phyloP scores from a whole-genome alignment of 768 basidiomycete genomes.

The Nidularia pulvinata region DNA sequence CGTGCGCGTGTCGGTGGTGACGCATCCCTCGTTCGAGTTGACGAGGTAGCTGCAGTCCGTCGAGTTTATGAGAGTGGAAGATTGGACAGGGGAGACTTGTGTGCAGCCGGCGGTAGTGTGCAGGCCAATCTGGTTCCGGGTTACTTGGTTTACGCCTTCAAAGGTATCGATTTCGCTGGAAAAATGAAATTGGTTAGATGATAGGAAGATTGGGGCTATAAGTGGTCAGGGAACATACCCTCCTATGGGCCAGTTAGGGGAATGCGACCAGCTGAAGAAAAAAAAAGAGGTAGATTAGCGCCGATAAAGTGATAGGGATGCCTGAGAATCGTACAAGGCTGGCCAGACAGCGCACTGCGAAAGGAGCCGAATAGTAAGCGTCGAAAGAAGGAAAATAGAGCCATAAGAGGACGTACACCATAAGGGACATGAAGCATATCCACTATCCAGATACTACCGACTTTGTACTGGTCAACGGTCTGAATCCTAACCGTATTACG shows the following conservation, averaged over 20 bases:
- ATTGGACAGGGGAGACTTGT: slow-evolving; percentile 45
- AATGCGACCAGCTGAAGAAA: slow-evolving; percentile 53
- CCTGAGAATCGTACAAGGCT: slow-evolving; percentile 38
- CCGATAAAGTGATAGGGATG: background rate
- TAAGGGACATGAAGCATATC: slow-evolving; percentile 68
- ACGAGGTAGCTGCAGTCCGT: slow-evolving; percentile 57
- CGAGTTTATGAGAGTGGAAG: slow-evolving; percentile 50
- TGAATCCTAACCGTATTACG: slow-evolving; percentile 70
- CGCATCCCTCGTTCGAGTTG: slow-evolving; percentile 66
- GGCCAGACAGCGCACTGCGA: slow-evolving; percentile 73
- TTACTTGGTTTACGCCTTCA: slow-evolving; percentile 75
- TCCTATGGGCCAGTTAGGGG: slow-evolving; percentile 60
- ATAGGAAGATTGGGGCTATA: background rate
- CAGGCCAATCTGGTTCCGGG: slow-evolving; percentile 65
- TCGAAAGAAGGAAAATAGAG: background rate
- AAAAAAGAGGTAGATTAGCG: background rate
- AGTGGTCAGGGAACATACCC: slow-evolving; percentile 31
- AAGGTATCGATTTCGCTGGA: slow-evolving; percentile 74
- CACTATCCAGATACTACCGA: slow-evolving; percentile 66
- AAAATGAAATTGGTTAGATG: background rate
- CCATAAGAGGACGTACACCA: slow-evolving; percentile 37
- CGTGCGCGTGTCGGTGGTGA: slow-evolving; percentile 50
- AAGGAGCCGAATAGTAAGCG: no score
- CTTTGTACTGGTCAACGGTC: slow-evolving; percentile 48
- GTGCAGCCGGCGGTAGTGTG: slow-evolving; percentile 69